phyloP scores from a whole-genome alignment of 1,139 yeast species.

The Debaryomycetaceae sp. region DNA sequence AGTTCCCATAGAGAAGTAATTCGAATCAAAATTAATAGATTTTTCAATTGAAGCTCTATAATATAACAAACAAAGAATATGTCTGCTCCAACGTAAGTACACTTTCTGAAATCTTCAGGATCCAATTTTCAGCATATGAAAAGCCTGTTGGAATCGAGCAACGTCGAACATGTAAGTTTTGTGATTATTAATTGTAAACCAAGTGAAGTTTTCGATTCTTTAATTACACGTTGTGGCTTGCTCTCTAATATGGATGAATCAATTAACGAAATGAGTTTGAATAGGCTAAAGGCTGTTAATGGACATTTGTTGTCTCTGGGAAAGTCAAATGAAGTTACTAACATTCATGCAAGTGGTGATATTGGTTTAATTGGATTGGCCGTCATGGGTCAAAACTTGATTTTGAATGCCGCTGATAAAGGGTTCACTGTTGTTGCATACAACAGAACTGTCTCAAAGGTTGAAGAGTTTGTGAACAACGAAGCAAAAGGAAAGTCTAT shows the following conservation, averaged over 20 bases:
- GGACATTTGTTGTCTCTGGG: constrained; percentile 3
- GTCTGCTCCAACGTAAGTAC: constrained; percentile 48
- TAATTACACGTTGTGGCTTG: background rate
- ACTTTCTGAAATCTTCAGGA: background rate
- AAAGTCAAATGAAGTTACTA: constrained; percentile 16
- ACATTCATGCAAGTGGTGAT: constrained; percentile 66
- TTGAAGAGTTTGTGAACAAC: constrained; percentile 85
- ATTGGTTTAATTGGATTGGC: constrained; percentile 99
- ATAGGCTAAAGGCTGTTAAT: constrained; percentile 5
- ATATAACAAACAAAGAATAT: constrained; percentile 12
- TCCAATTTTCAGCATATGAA: background rate
- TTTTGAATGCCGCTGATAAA: constrained; percentile 97
- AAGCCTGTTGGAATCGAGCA: background rate
- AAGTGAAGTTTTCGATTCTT: background rate
- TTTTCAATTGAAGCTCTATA: constrained; percentile 1
- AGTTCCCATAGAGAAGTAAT: background rate
- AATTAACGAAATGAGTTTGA: constrained; percentile 1
- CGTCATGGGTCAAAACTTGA: constrained; percentile 99
- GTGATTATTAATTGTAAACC: no score
- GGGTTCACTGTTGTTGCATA: constrained; percentile 96
- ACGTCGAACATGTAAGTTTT: no score
- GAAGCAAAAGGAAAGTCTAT: constrained; percentile 97
- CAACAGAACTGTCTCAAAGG: constrained; percentile 96
- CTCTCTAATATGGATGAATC: background rate
- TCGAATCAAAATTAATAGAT: background rate